phyloP scores from a whole-genome alignment of 2,329 filamentous ascomycete species.

The Fusarium nodosum region DNA sequence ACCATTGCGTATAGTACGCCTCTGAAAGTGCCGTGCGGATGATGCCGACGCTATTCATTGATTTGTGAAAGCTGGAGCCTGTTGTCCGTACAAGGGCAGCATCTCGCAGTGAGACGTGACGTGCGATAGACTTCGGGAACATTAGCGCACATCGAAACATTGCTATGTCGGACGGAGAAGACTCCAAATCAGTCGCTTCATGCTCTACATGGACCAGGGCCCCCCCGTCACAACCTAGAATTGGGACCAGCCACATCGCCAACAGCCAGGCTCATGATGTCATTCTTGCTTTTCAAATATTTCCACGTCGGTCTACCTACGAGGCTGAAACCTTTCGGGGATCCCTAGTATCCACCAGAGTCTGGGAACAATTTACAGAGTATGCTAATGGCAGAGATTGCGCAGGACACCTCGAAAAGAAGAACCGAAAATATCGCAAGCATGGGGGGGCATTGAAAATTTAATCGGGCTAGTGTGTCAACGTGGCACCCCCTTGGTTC shows the following conservation, averaged over 20 bases:
- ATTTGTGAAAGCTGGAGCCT: constrained; percentile 9
- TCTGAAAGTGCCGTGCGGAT: constrained; percentile 26
- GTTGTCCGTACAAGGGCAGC: background rate
- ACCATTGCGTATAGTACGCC: constrained; percentile 1
- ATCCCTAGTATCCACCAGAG: constrained; percentile 12
- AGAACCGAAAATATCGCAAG: constrained; percentile 20
- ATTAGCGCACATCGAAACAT: constrained; percentile 29
- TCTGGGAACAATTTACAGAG: constrained; percentile 23
- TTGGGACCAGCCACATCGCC: constrained; percentile 32
- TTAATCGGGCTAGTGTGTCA: constrained; percentile 37
- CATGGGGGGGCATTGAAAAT: constrained; percentile 14
- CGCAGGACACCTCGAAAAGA: constrained; percentile 14
- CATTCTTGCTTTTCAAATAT: constrained; percentile 38
- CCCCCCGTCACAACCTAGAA: constrained; percentile 25
- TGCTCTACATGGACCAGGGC: constrained; percentile 23
- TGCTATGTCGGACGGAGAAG: constrained; percentile 26
- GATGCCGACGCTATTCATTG: constrained; percentile 23
- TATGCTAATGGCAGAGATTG: constrained; percentile 18
- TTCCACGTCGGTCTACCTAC: constrained; percentile 47
- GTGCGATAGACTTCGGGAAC: constrained; percentile 25
- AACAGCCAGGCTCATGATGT: constrained; percentile 40
- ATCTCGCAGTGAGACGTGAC: constrained; percentile 25
- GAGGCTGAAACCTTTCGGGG: constrained; percentile 46
- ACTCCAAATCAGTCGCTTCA: constrained; percentile 27
- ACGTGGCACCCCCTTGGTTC: constrained; percentile 46